Evolutionary conservation across 148 eudicot genomes (phyloP).

Genomic region (Fagopyrum esculentum): DNA sequence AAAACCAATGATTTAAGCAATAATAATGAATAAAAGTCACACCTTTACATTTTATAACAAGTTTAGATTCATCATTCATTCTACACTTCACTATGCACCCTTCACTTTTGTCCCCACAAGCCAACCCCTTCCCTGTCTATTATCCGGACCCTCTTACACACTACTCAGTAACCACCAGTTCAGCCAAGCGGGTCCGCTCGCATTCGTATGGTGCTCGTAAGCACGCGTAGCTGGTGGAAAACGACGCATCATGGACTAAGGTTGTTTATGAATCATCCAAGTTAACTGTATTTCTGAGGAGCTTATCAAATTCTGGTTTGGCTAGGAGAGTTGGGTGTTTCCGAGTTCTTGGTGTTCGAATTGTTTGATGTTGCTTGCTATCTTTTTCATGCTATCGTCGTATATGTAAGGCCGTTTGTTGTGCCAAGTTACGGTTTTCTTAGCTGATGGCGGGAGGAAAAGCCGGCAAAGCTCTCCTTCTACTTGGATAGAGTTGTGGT

Average conservation of each 20-base stretch:
- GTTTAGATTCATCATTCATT: neutral
- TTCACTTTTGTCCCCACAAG: neutral
- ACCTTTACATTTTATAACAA: neutral
- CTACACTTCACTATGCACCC: conserved; percentile 7
- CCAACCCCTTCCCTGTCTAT: neutral
- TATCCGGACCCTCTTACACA: neutral
- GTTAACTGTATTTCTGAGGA: neutral
- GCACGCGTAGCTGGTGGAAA: neutral
- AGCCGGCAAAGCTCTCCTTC: conserved; percentile 40
- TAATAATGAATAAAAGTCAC: neutral
- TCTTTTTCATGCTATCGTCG: conserved; percentile 58
- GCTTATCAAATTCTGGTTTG: neutral
- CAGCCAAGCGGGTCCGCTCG: neutral
- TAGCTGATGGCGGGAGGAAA: conserved; percentile 40
- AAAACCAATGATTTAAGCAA: conserved; percentile 6
- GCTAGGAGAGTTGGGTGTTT: conserved; percentile 15
- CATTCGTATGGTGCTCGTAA: neutral
- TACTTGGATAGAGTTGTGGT: conserved; percentile 45
- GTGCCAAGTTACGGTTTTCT: conserved; percentile 18
- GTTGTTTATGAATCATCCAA: neutral
- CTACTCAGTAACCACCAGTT: neutral
- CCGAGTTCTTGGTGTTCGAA: conserved; percentile 46
- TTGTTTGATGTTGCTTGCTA: conserved; percentile 37
- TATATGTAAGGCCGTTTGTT: conserved; percentile 34
- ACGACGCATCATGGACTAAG: neutral